Evolutionary conservation across 1,139 yeast species (phyloP).

Genomic region (Zygosaccharomyces sapae): DNA sequence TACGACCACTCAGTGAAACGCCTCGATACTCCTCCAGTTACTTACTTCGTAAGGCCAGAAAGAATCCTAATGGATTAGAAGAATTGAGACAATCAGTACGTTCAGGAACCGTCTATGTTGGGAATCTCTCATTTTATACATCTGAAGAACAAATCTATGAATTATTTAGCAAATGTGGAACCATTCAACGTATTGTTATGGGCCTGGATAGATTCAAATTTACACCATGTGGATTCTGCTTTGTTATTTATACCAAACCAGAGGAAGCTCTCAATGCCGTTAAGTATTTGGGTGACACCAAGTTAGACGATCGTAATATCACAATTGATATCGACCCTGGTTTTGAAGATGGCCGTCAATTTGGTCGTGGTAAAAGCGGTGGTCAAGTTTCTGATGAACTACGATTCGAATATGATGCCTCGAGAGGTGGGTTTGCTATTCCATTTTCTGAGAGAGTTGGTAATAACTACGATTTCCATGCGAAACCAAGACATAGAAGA

Average conservation of each 20-base stretch:
- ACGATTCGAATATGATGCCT: constrained; percentile 53
- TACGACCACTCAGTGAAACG: constrained; percentile 55
- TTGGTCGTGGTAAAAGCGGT: constrained; percentile 86
- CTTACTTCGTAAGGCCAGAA: constrained; percentile 66
- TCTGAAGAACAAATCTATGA: constrained; percentile 93
- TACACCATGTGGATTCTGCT: constrained; percentile 96
- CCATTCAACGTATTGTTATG: constrained; percentile 77
- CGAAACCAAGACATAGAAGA: constrained; percentile 10
- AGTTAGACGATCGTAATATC: constrained; percentile 72
- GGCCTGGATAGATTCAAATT: constrained; percentile 84
- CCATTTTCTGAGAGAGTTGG: constrained; percentile 35
- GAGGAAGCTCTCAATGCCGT: constrained; percentile 75
- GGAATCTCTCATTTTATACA: constrained; percentile 79
- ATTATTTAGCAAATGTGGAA: constrained; percentile 74
- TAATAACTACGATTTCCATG: constrained; percentile 16
- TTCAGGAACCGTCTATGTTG: constrained; percentile 79
- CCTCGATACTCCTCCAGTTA: constrained; percentile 77
- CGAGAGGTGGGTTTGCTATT: constrained; percentile 48
- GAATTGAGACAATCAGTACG: constrained; percentile 60
- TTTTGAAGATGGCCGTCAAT: constrained; percentile 88
- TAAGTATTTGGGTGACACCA: constrained; percentile 74
- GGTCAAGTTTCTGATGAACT: constrained; percentile 72
- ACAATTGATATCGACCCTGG: constrained; percentile 94
- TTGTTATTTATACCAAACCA: constrained; percentile 67
- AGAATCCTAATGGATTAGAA: constrained; percentile 45